These are phyloP conservation scores for Cylindrotheca closterium DNA, from an alignment of 108 stramenopile genomes.

Conservation along the genomic window DNA sequence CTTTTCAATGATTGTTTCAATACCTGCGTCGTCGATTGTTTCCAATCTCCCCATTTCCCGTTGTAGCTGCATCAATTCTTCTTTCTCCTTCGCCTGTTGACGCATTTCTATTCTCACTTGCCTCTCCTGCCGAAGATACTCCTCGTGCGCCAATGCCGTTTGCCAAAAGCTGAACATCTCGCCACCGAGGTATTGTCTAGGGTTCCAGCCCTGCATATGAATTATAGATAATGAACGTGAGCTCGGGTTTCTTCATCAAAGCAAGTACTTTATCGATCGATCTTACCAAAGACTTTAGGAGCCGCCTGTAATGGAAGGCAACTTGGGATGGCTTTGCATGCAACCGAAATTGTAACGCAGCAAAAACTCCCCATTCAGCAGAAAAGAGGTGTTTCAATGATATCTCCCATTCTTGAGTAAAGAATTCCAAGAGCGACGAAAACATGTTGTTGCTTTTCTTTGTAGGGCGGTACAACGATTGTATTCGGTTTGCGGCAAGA, in stretches of 20 bases:
- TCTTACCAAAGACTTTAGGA: constrained; percentile 53
- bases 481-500: constrained; percentile 31
- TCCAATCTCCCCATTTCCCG: constrained; percentile 37
- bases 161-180: constrained; percentile 83
- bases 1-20: too few relatives aligned
- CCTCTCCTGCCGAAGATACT: constrained; percentile 31
- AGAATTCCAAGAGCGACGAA: constrained; percentile 79
- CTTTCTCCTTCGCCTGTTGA: constrained; percentile 53
- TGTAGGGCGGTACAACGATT: constrained; percentile 66
- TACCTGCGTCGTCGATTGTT: neutral
- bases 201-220: constrained; percentile 57
- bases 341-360: constrained; percentile 75
- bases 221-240: too few relatives aligned
- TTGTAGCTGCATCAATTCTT: constrained; percentile 54
- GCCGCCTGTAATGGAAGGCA: constrained; percentile 84
- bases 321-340: constrained; percentile 79
- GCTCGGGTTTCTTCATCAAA: too few relatives aligned
- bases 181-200: constrained; percentile 62
- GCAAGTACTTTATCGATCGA: too few relatives aligned
- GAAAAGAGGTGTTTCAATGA: constrained; percentile 76
- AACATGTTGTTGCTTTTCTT: constrained; percentile 68
- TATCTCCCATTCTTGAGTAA: constrained; percentile 85
- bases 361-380: constrained; percentile 87
- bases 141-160: constrained; percentile 60
- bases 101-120: constrained; percentile 49